These are phyloP conservation scores for Aspergillus homomorphus DNA, from an alignment of 495 filamentous ascomycete species.

Conservation along the genomic window DNA sequence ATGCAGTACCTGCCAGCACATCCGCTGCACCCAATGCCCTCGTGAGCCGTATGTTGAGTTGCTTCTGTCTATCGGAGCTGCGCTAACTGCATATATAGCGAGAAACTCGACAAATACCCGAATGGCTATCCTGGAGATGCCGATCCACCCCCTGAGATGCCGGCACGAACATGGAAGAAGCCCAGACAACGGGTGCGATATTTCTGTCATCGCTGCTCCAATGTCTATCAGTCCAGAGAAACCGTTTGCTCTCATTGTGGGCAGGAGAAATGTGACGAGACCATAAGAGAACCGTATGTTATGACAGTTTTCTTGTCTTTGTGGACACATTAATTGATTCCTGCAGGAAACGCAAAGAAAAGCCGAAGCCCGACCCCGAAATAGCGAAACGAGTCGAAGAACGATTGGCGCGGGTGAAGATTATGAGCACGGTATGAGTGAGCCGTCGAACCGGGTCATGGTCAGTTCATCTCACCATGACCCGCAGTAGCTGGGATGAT, in stretches of 20 bases:
- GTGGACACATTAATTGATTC: conserved; percentile 17
- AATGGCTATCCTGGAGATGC: conserved; percentile 75
- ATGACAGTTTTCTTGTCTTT: not conserved
- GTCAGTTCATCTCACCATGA: not conserved
- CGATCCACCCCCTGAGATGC: conserved; percentile 32
- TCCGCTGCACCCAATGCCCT: conserved; percentile 77
- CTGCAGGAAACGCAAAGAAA: conserved; percentile 55
- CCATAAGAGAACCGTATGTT: conserved; percentile 52
- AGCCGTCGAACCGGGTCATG: not conserved
- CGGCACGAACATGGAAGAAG: conserved; percentile 41
- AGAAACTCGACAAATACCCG: conserved; percentile 71
- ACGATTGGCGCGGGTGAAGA: conserved; percentile 47
- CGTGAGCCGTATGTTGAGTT: conserved; percentile 67
- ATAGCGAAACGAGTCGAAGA: conserved; percentile 58
- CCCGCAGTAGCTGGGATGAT: too few relatives aligned
- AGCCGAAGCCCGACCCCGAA: conserved; percentile 63
- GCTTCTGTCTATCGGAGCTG: too few relatives aligned
- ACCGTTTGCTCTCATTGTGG: conserved; percentile 59
- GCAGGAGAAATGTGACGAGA: conserved; percentile 50
- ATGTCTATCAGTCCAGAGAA: conserved; percentile 45
- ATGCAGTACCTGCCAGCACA: conserved; percentile 70
- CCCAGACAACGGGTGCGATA: conserved; percentile 52
- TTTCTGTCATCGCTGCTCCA: conserved; percentile 63
- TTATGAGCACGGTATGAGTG: conserved; percentile 16
- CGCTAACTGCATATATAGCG: conserved; percentile 38